These are phyloP conservation scores for Viola odorata DNA, from an alignment of 345 rosid genomes.

Conservation along the genomic window DNA sequence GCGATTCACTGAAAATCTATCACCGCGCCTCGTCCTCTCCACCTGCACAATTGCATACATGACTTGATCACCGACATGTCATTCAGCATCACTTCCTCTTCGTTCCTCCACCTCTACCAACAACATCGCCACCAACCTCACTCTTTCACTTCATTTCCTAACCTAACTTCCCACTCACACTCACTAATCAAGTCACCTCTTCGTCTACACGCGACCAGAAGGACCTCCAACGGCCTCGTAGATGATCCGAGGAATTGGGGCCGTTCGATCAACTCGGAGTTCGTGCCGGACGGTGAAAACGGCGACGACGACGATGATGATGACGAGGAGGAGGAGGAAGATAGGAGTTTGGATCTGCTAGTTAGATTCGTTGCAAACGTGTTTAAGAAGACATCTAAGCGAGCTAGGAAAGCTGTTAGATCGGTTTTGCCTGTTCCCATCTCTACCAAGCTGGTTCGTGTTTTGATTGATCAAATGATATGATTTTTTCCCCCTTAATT, in stretches of 20 bases:
- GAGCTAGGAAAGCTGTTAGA: slow-evolving; percentile 78
- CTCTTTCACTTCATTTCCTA: not conserved
- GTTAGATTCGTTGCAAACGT: slow-evolving; percentile 63
- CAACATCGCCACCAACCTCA: slow-evolving; percentile 4
- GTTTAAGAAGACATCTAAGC: slow-evolving; percentile 61
- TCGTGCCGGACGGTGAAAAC: slow-evolving; percentile 15
- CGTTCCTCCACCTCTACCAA: not conserved
- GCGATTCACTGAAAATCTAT: too few relatives aligned
- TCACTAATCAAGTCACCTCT: slow-evolving; percentile 24
- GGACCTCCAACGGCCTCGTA: slow-evolving; percentile 19
- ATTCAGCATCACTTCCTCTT: slow-evolving; percentile 9
- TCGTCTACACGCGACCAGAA: slow-evolving; percentile 5
- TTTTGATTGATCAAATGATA: not conserved
- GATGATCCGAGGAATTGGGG: slow-evolving; percentile 65
- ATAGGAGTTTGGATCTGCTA: slow-evolving; percentile 78
- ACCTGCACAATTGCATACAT: too few relatives aligned
- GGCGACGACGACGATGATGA: slow-evolving; percentile 48
- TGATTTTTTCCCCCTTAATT: not conserved
- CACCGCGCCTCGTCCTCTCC: too few relatives aligned
- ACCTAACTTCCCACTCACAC: not conserved
- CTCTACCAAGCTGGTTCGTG: slow-evolving; percentile 50
- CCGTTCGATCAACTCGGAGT: slow-evolving; percentile 51
- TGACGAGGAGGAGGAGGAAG: slow-evolving; percentile 65
- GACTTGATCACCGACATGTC: slow-evolving; percentile 26
- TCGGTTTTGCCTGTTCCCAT: slow-evolving; percentile 68